Evolutionary conservation across 345 rosid genomes (phyloP).

Genomic region (Syzygium aromaticum): DNA sequence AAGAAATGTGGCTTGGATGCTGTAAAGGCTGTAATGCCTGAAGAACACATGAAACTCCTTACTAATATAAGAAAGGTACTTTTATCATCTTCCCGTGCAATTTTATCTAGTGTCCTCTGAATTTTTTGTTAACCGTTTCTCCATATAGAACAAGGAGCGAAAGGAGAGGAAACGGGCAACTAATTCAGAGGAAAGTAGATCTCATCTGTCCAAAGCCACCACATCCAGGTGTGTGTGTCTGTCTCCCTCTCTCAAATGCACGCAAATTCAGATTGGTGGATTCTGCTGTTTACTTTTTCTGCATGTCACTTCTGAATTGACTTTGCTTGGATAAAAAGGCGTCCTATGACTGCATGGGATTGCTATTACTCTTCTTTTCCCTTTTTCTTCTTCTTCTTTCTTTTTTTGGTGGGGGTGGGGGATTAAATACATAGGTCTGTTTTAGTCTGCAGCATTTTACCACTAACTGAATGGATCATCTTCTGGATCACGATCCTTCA

Average conservation of each 20-base stretch:
- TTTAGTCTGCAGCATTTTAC: background rate
- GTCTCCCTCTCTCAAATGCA: background rate
- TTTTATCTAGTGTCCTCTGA: background rate
- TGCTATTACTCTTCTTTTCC: background rate
- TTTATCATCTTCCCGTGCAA: background rate
- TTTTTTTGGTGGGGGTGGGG: background rate
- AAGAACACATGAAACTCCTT: slow-evolving; percentile 90
- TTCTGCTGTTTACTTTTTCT: background rate
- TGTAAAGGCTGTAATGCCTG: slow-evolving; percentile 95
- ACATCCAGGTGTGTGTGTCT: slow-evolving; percentile 54
- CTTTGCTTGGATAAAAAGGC: background rate
- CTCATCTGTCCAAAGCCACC: slow-evolving; percentile 64
- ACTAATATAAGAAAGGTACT: slow-evolving; percentile 90
- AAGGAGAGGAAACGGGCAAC: slow-evolving; percentile 55
- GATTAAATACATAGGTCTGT: background rate
- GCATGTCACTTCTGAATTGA: background rate
- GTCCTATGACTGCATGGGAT: background rate
- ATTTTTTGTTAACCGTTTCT: background rate
- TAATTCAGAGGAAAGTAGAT: slow-evolving; percentile 54
- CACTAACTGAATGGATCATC: background rate
- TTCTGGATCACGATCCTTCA: background rate
- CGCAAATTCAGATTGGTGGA: background rate
- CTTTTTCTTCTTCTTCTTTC: too few relatives aligned
- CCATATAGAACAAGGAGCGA: slow-evolving; percentile 61
- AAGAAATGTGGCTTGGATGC: slow-evolving; percentile 89